Evolutionary conservation across 1,139 yeast genomes (phyloP), one percentile per base, ranked within the genome.

Genomic region (Diutina mesorugosa): DNA sequence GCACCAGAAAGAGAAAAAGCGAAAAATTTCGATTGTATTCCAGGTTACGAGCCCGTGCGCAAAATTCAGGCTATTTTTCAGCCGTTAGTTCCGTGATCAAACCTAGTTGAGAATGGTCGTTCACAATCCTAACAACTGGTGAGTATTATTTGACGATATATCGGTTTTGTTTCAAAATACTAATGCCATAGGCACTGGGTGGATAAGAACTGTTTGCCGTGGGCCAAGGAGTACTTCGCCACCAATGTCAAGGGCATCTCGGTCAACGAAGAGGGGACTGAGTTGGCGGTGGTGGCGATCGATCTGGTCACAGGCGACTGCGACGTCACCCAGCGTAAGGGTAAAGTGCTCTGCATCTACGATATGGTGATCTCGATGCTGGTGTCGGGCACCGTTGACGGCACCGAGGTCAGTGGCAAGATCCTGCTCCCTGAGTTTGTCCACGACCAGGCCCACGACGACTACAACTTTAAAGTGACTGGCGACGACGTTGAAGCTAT

Each of bases 81-180:
- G 41, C 41, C 41, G 41, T 35, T 35, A 35, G 41, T 35, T 35
- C 41, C 41, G 41, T 35, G 41, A 35, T n/a, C 10, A 10, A 35
- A 8, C 41, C 41, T 10, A 35, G n/a, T 6, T 12, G 41, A 10
- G 14, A 54, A 85, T 85, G 91, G 87, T 84, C 56, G 90, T 86
- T 53, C 86, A 85, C 67, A 87, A 87, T 73, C 95, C 95, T 54
- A 86, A 87, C 70, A 87, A 87, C 80, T 87, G 93, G 84, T 80
- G 76, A 61, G 84, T 78, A 38, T 35, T 50, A 8, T 55, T 32
- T 18, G 45, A 7, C n/a, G 30, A 18, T n/a, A 12, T 51, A 6
- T 18, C n/a, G n/a, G n/a, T n/a, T n/a, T n/a, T 18, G 26, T 21
- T 21, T 28, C 30, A 46, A 50, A 35, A n/a, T 14, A 45, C 47